Conservation (phyloP, 805 yeast species). For the Pichia occidentalis region DNA sequence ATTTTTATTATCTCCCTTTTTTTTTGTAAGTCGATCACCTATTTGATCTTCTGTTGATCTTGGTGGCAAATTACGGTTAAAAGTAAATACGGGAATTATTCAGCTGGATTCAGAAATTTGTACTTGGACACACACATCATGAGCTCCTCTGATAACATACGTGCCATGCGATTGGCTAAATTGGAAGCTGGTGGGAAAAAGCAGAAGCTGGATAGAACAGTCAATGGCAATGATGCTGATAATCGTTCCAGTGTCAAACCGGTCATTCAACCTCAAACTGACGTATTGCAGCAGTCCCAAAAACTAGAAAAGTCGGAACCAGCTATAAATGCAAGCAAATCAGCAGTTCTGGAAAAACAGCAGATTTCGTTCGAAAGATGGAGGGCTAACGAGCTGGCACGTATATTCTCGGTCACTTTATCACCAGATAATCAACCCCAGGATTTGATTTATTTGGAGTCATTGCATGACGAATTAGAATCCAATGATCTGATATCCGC, state of each 20-base stretch:
- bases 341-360: not conserved
- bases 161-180: constrained; percentile 46
- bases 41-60: too few species aligned
- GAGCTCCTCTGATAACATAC: constrained; percentile 23
- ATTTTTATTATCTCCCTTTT: too few species aligned
- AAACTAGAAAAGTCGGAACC: not conserved
- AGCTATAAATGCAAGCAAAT: not conserved
- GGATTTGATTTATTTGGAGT: constrained; percentile 18
- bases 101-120: too few species aligned
- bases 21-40: too few species aligned
- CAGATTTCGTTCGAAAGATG: constrained; percentile 32
- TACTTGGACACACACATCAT: too few species aligned
- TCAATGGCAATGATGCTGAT: not conserved
- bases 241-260: not conserved
- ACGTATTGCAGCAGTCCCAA: not conserved
- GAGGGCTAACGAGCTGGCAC: constrained; percentile 34
- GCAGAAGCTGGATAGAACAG: constrained; percentile 2
- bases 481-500: constrained; percentile 18
- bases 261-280: not conserved
- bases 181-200: constrained; percentile 23
- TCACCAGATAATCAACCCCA: constrained; percentile 21
- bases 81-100: too few species aligned
- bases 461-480: constrained; percentile 21
- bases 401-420: constrained; percentile 32
- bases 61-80: too few species aligned